A percentile compares a stretch with the other conserved stretches of the same genome.
These are phyloP conservation scores for Arabis hirsuta DNA, from an alignment of 345 rosid species.

Conservation along the genomic window DNA sequence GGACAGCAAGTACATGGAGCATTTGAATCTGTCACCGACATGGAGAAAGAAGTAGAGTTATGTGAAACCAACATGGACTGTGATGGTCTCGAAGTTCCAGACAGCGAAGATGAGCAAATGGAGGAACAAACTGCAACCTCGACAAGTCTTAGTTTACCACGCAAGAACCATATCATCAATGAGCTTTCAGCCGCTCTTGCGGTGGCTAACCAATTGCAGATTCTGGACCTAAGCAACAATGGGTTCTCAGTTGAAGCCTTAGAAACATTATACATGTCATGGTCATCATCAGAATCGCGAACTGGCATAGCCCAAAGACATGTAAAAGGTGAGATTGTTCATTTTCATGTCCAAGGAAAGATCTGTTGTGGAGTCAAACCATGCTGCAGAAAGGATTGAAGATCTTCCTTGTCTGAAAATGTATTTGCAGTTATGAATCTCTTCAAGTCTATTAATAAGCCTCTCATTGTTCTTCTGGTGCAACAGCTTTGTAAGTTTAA, in stretches of 20 bases:
- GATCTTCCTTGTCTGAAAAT: slow-evolving; percentile 17
- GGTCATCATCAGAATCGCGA: slow-evolving; percentile 72
- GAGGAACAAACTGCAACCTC: slow-evolving; percentile 54
- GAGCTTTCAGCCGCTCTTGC: slow-evolving; percentile 67
- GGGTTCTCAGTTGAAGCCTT: slow-evolving; percentile 56
- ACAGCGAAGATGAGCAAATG: slow-evolving; percentile 72
- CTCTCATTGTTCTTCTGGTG: slow-evolving; percentile 2
- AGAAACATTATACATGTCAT: slow-evolving; percentile 60
- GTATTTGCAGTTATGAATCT: slow-evolving; percentile 3
- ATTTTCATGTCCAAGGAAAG: slow-evolving; percentile 58
- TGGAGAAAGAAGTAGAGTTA: slow-evolving; percentile 36
- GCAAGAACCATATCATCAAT: slow-evolving; percentile 46
- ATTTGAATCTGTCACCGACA: slow-evolving; percentile 27
- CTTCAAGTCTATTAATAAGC: neutral
- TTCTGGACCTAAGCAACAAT: slow-evolving; percentile 74
- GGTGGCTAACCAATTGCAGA: slow-evolving; percentile 62
- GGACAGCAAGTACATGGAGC: slow-evolving; percentile 31
- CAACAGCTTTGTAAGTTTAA: neutral
- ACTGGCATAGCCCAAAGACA: slow-evolving; percentile 57
- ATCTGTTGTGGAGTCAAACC: slow-evolving; percentile 65
- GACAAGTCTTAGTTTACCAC: slow-evolving; percentile 45
- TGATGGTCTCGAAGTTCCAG: slow-evolving; percentile 75
- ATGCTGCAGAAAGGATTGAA: slow-evolving; percentile 78
- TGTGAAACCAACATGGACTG: slow-evolving; percentile 50
- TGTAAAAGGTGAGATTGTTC: slow-evolving; percentile 58